phyloP scores from a whole-genome alignment of 495 filamentous ascomycete genomes.

The Lindgomyces ingoldianus region DNA sequence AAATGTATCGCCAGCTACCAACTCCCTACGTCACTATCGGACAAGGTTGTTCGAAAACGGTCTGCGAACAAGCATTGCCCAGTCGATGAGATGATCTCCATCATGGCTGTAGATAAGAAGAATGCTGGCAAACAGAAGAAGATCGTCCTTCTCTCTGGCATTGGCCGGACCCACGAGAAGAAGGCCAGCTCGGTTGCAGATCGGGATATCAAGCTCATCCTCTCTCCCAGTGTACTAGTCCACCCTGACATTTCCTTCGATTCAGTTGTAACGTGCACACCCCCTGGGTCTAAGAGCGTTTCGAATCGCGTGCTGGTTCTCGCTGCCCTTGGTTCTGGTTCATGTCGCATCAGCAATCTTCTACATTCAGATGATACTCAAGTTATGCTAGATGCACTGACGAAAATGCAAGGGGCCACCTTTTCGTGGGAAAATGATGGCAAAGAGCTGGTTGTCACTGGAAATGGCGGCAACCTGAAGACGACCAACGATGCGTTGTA shows the following conservation, averaged over 20 bases:
- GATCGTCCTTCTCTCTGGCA: slow-evolving; percentile 89
- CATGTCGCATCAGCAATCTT: slow-evolving; percentile 84
- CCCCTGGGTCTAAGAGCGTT: slow-evolving; percentile 96
- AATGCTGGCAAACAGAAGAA: slow-evolving; percentile 95
- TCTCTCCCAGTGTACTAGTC: slow-evolving; percentile 78
- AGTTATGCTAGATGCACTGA: slow-evolving; percentile 90
- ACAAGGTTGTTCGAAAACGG: slow-evolving; percentile 79
- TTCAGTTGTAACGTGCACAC: slow-evolving; percentile 72
- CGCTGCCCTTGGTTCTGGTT: slow-evolving; percentile 84
- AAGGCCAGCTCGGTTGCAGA: slow-evolving; percentile 88
- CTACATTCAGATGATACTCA: slow-evolving; percentile 97
- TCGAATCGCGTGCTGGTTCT: slow-evolving; percentile 93
- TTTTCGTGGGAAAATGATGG: slow-evolving; percentile 95
- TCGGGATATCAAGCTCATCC: slow-evolving; percentile 75
- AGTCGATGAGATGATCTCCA: slow-evolving; percentile 81
- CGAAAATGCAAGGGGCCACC: slow-evolving; percentile 79
- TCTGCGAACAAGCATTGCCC: slow-evolving; percentile 87
- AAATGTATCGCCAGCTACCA: slow-evolving; percentile 95
- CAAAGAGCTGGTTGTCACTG: slow-evolving; percentile 82
- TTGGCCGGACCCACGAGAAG: slow-evolving; percentile 83
- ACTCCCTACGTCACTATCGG: slow-evolving; percentile 80
- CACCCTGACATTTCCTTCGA: slow-evolving; percentile 64
- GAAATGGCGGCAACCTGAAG: slow-evolving; percentile 80
- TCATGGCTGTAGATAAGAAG: slow-evolving; percentile 99
- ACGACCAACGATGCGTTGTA: slow-evolving; percentile 79